Evolutionary conservation across 768 basidiomycete species (phyloP), one percentile per base, ranked within the genome.

Genomic region (Mycena filopes): DNA sequence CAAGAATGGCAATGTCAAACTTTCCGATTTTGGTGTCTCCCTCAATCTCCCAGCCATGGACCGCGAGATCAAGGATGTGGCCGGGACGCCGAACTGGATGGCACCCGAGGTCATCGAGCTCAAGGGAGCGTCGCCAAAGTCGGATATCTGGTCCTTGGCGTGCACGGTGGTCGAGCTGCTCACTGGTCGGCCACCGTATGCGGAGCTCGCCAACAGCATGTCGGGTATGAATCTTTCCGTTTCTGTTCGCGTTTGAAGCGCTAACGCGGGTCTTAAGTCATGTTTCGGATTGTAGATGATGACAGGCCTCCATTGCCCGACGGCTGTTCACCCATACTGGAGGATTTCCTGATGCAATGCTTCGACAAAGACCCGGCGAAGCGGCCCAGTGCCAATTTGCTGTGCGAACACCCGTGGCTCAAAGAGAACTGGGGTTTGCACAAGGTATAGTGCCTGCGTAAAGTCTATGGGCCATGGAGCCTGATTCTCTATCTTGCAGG

Each of bases 21-120:
- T 99, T 4, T 93, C 95, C 10, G 97, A 99, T 77, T 98, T 99
- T 76, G 97, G 97, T 48, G 97, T 99, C 16, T 98, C 96, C 25
- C 89, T 99, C 66, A 98, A 97, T 76, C 85, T 98, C 72, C 89
- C 94, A 49, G 95, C 95, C 1, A 89, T 99, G 86, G 92, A 91
- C 71, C 84, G 87, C 26, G 92, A 94, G 73, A 90, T 88, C 70
- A 90, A 93, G 74, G 93, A 92, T 70, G 92, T 95, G 28, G 91
- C 93, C 10, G 97, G 97, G 12, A 99, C 97, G 12, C 97, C 97
- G 16, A 97, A 98, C 73, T 99, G 97, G 97, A 99, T 99, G 96
- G 96, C 96, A 13, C 97, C 97, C 3, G 97, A 99, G 78, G 94
- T 98, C 54, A 99, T 99, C 66, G 91, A 95, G 75, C 86, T 99